phyloP scores from a whole-genome alignment of 176 grass and related monocot species.

The Zizania latifolia region DNA sequence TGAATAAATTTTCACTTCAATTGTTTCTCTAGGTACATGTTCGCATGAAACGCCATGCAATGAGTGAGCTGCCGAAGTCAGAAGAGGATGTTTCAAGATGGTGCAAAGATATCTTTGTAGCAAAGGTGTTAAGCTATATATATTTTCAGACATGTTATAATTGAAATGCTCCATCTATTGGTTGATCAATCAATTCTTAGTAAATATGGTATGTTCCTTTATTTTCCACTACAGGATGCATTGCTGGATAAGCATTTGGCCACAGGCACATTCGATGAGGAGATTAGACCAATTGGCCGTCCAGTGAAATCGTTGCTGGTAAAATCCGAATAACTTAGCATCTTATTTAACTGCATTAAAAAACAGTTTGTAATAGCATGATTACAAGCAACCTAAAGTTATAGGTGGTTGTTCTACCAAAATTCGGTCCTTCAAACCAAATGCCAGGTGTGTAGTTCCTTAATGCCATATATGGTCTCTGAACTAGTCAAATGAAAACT shows the following conservation, averaged over 20 bases:
- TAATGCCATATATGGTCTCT: neutral
- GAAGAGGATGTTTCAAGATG: conserved; percentile 80
- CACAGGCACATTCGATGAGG: conserved; percentile 64
- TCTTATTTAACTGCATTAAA: neutral
- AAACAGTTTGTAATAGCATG: neutral
- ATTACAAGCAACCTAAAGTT: neutral
- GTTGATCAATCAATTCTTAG: neutral
- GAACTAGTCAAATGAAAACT: neutral
- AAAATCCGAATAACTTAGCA: neutral
- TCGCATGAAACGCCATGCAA: conserved; percentile 70
- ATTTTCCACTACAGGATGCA: conserved; percentile 49
- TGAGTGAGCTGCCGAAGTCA: conserved; percentile 75
- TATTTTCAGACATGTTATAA: neutral
- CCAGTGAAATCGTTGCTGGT: conserved; percentile 91
- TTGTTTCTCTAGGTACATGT: conserved; percentile 71
- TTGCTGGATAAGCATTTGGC: conserved; percentile 83
- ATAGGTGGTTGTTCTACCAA: no score
- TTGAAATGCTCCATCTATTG: neutral
- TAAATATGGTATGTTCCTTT: neutral
- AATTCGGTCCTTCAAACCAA: no score
- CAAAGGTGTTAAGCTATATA: conserved; percentile 50
- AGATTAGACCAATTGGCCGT: conserved; percentile 68
- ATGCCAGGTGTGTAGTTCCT: neutral
- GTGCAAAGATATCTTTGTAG: conserved; percentile 85
- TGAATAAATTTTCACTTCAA: neutral